Evolutionary conservation across 1,139 yeast species (phyloP).

Genomic region (Candida sanyaensis): DNA sequence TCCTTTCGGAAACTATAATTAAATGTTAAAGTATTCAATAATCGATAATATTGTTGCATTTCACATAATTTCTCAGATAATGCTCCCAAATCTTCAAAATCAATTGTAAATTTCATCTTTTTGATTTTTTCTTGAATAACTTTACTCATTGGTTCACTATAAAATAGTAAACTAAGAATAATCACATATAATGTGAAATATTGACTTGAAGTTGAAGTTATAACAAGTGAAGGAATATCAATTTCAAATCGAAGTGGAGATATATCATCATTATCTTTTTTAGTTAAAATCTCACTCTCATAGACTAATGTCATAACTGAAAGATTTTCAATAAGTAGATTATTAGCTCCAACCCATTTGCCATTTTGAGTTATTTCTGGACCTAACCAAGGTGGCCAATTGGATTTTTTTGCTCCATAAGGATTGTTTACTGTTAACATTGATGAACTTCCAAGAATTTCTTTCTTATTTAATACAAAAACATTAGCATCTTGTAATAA

Average conservation of each 20-base stretch:
- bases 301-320: conserved; percentile 39
- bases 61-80: conserved; percentile 28
- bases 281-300: conserved; percentile 31
- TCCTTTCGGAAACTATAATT: conserved; percentile 43
- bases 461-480: conserved; percentile 35
- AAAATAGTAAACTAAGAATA: conserved; percentile 35
- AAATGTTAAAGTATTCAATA: conserved; percentile 25
- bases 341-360: conserved; percentile 36
- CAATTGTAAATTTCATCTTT: conserved; percentile 43
- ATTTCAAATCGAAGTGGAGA: conserved; percentile 28
- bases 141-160: conserved; percentile 46
- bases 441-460: conserved; percentile 13
- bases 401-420: conserved; percentile 37
- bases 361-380: conserved; percentile 43
- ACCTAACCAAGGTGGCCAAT: conserved; percentile 54
- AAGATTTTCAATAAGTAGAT: conserved; percentile 39
- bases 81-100: conserved; percentile 40
- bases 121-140: conserved; percentile 35
- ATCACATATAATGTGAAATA: conserved; percentile 43
- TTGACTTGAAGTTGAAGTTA: conserved; percentile 45
- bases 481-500: conserved; percentile 41
- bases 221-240: conserved; percentile 43
- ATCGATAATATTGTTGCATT: conserved; percentile 29
- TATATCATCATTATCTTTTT: conserved; percentile 15
- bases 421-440: conserved; percentile 24